Conservation (phyloP, 2,329 filamentous ascomycete species). For the Acarospora socialis region DNA sequence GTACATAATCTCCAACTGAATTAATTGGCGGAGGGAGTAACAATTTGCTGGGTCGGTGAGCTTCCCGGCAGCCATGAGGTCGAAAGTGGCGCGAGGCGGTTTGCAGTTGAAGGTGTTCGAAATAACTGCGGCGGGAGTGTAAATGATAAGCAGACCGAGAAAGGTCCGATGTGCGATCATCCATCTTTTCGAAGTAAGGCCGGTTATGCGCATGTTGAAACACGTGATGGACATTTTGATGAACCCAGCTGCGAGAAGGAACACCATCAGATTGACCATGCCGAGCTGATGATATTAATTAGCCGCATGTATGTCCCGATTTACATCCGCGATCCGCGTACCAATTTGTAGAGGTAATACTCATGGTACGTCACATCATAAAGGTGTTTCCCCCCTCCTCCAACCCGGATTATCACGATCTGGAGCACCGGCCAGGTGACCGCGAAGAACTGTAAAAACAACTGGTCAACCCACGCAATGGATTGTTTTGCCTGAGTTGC, state of each 20-base stretch:
- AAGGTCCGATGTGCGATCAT: slow-evolving; percentile 20
- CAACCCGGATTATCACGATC: slow-evolving; percentile 17
- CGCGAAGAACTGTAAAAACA: no score
- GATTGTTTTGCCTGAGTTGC: no score
- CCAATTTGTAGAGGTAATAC: slow-evolving; percentile 18
- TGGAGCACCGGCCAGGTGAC: slow-evolving; percentile 19
- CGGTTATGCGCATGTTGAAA: slow-evolving; percentile 25
- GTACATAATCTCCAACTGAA: slow-evolving; percentile 16
- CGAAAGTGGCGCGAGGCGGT: slow-evolving; percentile 18
- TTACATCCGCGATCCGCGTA: slow-evolving; percentile 2
- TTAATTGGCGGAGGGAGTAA: slow-evolving; percentile 10
- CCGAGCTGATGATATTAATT: slow-evolving; percentile 5
- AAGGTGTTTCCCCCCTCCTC: slow-evolving; percentile 17
- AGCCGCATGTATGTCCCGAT: not conserved
- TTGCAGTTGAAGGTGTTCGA: slow-evolving; percentile 20
- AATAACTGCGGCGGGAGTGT: slow-evolving; percentile 20
- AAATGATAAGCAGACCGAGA: slow-evolving; percentile 18
- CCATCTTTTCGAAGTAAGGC: slow-evolving; percentile 19
- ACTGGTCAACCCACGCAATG: slow-evolving; percentile 2
- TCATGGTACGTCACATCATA: slow-evolving; percentile 24
- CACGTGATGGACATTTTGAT: slow-evolving; percentile 25
- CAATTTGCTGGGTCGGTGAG: slow-evolving; percentile 15
- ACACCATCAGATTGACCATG: slow-evolving; percentile 16
- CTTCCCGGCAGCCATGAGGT: slow-evolving; percentile 16
- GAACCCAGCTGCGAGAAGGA: slow-evolving; percentile 21